Conservation (phyloP, 805 yeast genomes). For the Candida glaebosa region DNA sequence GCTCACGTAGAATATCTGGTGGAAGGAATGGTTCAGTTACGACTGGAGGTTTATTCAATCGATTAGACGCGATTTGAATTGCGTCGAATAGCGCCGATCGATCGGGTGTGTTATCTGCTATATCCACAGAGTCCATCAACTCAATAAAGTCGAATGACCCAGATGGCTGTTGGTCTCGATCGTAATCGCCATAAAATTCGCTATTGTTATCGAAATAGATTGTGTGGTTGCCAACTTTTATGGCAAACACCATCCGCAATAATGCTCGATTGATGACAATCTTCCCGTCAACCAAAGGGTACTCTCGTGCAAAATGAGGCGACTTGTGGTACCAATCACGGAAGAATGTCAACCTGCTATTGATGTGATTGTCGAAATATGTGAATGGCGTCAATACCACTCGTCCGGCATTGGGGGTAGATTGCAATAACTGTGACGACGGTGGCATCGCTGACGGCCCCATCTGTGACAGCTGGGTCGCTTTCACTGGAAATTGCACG, state of each 20-base stretch:
- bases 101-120: background rate
- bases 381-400: slow-evolving; percentile 13
- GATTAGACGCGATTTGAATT: slow-evolving; percentile 1
- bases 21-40: background rate
- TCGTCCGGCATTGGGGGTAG: slow-evolving; percentile 7
- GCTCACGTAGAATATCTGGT: background rate
- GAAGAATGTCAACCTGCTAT: slow-evolving; percentile 25
- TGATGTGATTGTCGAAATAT: slow-evolving; percentile 4
- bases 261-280: slow-evolving; percentile 7
- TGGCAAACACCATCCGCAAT: slow-evolving; percentile 15
- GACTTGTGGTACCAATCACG: slow-evolving; percentile 32
- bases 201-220: slow-evolving; percentile 23
- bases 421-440: background rate
- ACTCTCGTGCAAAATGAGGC: slow-evolving; percentile 12
- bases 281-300: slow-evolving; percentile 1
- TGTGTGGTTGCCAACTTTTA: slow-evolving; percentile 11
- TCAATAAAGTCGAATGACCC: slow-evolving; percentile 9
- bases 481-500: slow-evolving; percentile 9
- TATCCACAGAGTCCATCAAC: slow-evolving; percentile 5
- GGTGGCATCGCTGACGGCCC: slow-evolving; percentile 8
- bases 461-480: slow-evolving; percentile 1
- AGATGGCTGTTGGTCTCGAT: background rate
- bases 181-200: slow-evolving; percentile 8
- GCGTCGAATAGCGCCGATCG: background rate
- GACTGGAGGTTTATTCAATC: slow-evolving; percentile 2